Base-by-base conservation (phyloP, 345 rosid species). In the Stellera chamaejasme region DNA sequence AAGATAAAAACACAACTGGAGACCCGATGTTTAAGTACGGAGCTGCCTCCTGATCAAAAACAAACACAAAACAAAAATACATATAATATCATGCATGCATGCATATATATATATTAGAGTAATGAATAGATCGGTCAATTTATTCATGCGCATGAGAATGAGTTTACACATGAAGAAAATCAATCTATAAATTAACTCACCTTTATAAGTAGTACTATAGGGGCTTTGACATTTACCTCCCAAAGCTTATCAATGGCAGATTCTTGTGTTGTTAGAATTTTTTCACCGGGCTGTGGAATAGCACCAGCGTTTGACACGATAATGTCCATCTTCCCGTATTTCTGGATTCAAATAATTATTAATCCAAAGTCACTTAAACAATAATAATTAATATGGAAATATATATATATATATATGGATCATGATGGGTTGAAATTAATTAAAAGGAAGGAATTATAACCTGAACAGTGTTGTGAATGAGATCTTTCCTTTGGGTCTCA, bases 11-110 rank as follows among this genome's bases (percentile, higher is more conserved):
- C 66, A 93, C 63, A 55, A 93, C 76, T 0, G 97, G 82, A 66
- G 96, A 93, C 65, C 90, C 95, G 55, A 80, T 81, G 66, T 73
- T 75, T 67, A 93, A 23, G 67, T 93, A 72, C 64, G 96, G 81
- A 66, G 86, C 90, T 55, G 86, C 72, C 48, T 87, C 97, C 97
- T 89, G 80, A 61, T n/a, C n/a, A 54, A 13, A 57, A 48, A 25
- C 36, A 50, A 50, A 23, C n/a, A 6, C 32, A 50, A 1, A 19
- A 16, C 13, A 13, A 13, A 11, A 25, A 26, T 10, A 26, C 12
- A 25, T 10, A 50, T n/a, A 15, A 36, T 2, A 50, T 19, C 23
- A 19, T 19, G 23, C 23, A 32, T 32, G 39, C 39, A 32, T 3
- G 39, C 7, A 32, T 7, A 32, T 7, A 32, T 32, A 32, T 32